Evolutionary conservation across 768 basidiomycete genomes (phyloP), one percentile per base, ranked within the genome.

Genomic region (Dictyophora rubrovolvata): DNA sequence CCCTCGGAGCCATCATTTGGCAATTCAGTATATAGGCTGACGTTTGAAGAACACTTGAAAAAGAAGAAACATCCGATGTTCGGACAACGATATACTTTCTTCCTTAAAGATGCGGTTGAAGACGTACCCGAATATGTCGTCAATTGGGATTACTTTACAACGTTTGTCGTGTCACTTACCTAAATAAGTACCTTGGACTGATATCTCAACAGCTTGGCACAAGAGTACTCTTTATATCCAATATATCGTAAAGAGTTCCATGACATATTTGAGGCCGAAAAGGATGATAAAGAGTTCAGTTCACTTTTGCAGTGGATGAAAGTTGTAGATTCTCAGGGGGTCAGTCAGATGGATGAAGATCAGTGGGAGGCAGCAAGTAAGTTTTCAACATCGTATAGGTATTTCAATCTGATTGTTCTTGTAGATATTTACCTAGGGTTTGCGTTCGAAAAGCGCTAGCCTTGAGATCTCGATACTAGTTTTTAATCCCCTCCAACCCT

Each of bases 281-380:
- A 83, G 60, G 81, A 87, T 22, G 79, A 87, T 63, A 71, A 79
- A 2, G 93, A 96, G 65, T 97, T 90, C 67, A 82, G 82, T 18
- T 79, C 83, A n/a, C 76, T 98, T 17, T 76, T 98, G 72, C 75
- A 86, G 60, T 79, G 83, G 64, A 99, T 99, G 96, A 88, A 85
- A 62, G 96, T 99, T 28, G 82, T 96, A 48, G 87, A 96, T 67
- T 73, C 76, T 17, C 79, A 86, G 47, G 93, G 93, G 1, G 87
- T 87, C 72, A 94, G 90, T 66, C 75, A 89, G 55, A 96, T 98
- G 90, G 84, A 93, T 63, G 87, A 89, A 64, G 87, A 89, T 65
- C 94, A 98, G 72, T 96, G 95, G 91, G 93, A 97, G 67, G 95
- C 95, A 62, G 93, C 93, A n/a, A 97, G 96, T 97, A 72, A 72